Base-by-base conservation (phyloP, 2,329 filamentous ascomycete species). In the Monilinia aucupariae region DNA sequence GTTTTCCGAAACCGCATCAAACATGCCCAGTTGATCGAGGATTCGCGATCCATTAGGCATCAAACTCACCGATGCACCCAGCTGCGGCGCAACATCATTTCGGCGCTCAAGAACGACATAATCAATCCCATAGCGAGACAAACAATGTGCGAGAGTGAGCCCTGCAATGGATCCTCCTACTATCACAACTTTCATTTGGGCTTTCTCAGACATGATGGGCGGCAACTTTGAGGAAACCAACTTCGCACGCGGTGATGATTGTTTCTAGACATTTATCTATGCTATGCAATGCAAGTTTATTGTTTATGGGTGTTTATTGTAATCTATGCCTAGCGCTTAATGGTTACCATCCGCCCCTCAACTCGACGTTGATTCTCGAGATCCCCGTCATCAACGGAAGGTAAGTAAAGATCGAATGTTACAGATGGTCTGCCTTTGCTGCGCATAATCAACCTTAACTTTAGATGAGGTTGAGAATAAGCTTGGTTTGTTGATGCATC, bases 1-100 rank as follows among this genome's bases (percentile, higher is more conserved):
- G 6, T 45, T 37, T 3, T 59, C 39, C 22, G 58, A 65, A 45
- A 69, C 66, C 22, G 41, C 27, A 9, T 68, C 68, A 62, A 66
- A 67, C n/a, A 74, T 65, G 0, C 79, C 81, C 1, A 85, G 67
- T 67, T 85, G 82, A 64, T 83, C 81, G 1, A 83, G 68, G 4
- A 84, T 78, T 1, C 77, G 74, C 6, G 72, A 64, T 1, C 78
- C 78, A 32, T 78, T 75, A 0, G 81, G 74, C 62, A 69, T 65
- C 12, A 72, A 61, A n/a, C 64, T 65, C 9, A 72, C 68, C 7
- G 65, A 66, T 15, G 68, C 67, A 10, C 70, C 71, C 4, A 67
- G 34, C 17, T 70, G 64, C 1, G 67, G 67, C 1, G 65, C 60
- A 13, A 71, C 63, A 0, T 63, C 64, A 22, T 67, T 51, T 9